Base-by-base conservation (phyloP, 108 stramenopile genomes). In the Skeletonema menzelii region DNA sequence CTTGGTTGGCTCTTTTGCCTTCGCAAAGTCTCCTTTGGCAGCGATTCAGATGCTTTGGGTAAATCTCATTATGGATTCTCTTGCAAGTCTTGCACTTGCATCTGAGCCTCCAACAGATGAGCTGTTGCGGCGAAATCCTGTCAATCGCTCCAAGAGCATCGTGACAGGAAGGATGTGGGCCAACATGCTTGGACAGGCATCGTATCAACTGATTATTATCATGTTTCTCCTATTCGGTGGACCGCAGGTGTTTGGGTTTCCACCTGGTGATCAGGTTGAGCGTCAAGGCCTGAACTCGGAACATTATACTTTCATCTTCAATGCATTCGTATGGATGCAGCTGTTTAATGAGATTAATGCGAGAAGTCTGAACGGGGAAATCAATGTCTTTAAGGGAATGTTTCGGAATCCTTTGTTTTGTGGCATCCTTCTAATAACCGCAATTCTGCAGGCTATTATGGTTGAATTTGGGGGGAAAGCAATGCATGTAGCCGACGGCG, bases 41-140 rank as follows among this genome's bases (percentile, higher is more conserved):
- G 97, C 97, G 6, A 96, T 98, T 72, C 97, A 97, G 81, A 86
- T 99, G 80, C 81, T 99, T 12, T 99, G 97, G 97, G 95, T 99
- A 53, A 98, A 99, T 71, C 83, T 99, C 26, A 91, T 99, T 70
- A 99, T 99, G 99, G 99, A 99, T 79, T 92, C 96, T 13, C 72
- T 98, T 72, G 99, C 96, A 24, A 92, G 95, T 75, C 91, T 99
- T 40, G 97, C 97, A 14, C 87, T 99, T 55, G 98, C 97, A 24
- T 98, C 97, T 31, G 97, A 97, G 68, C 92, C 91, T 27, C 98
- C 97, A 26, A 91, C 90, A 15, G 85, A 87, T 24, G 88, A 69
- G 31, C 72, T 98, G 24, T 76, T 98, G 44, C 63, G 91, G 56
- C 82, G 78, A n/a, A 76, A 82, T 26, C 98, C 97, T 8, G 88